Evolutionary conservation across 768 basidiomycete genomes (phyloP), one percentile per base, ranked within the genome.

Genomic region (Coprinopsis cinerea): DNA sequence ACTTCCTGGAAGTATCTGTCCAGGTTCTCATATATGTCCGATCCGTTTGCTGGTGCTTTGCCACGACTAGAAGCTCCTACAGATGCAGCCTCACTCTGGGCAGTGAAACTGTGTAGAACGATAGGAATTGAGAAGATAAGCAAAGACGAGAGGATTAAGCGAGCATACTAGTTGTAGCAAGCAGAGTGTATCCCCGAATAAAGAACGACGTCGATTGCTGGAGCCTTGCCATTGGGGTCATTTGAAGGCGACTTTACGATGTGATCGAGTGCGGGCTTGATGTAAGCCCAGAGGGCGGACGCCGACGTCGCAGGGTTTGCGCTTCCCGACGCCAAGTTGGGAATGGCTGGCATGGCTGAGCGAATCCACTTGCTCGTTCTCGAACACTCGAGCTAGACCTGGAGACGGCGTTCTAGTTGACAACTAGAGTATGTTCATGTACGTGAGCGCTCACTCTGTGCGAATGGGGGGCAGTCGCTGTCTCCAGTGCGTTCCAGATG

Each of bases 181-280:
- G 85, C 83, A 17, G 86, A 85, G 64, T 88, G 85, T 34, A 88
- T 82, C 51, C 85, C 84, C 61, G 84, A 79, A 59, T 88, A 85
- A 56, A 85, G 84, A 23, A 68, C 75, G 49, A 84, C 74, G 55
- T 87, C 86, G 57, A 88, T 80, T 11, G 82, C 69, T 28, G 87
- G 86, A 4, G 83, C 79, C 61, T 83, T 86, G 44, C 69, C 68
- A 54, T 70, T 65, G 44, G 70, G 55, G 54, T 74, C 70, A 60
- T 83, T 81, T 25, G 78, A 76, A 24, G 84, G 76, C n/a, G 78
- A 78, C 55, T 82, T 82, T 51, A 88, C 70, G 61, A 88, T 87
- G 62, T 88, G 85, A 60, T 88, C 81, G 32, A 88, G 68, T 22
- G 86, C 86, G 26, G 88, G 87, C 44, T 81, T 71, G 25, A 88